Conservation (phyloP, 2,329 filamentous ascomycete species). For the Microcyclospora tardicrescens region DNA sequence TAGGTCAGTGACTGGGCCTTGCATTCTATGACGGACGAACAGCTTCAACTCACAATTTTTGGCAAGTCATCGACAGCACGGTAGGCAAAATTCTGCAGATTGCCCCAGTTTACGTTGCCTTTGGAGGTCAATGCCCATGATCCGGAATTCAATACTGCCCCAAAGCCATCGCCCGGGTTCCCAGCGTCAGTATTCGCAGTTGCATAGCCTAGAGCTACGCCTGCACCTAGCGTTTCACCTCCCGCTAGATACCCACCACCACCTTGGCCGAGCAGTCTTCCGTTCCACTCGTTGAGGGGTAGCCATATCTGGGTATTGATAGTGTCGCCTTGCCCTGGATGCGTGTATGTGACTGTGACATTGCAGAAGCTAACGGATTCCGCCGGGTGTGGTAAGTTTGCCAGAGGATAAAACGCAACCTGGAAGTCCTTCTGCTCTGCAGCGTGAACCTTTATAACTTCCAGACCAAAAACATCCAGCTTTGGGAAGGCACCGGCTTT, state of each 20-base stretch:
- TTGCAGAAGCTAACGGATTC: slow-evolving; percentile 18
- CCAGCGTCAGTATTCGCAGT: slow-evolving; percentile 18
- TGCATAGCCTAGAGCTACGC: slow-evolving; percentile 14
- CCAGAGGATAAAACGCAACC: not conserved
- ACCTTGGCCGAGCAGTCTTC: slow-evolving; percentile 18
- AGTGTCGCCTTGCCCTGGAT: slow-evolving; percentile 23
- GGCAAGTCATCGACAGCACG: slow-evolving; percentile 21
- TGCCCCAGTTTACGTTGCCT: slow-evolving; percentile 21
- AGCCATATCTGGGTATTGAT: slow-evolving; percentile 23
- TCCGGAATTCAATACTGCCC: slow-evolving; percentile 1
- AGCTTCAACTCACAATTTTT: slow-evolving; percentile 7
- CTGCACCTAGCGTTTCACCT: slow-evolving; percentile 22
- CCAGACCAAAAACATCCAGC: slow-evolving; percentile 3
- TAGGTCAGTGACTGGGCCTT: no score
- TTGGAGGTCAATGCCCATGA: slow-evolving; percentile 13
- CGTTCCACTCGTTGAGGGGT: slow-evolving; percentile 21
- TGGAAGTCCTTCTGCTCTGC: slow-evolving; percentile 1
- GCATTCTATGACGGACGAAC: no score
- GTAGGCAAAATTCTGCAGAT: slow-evolving; percentile 23
- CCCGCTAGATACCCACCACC: slow-evolving; percentile 21
- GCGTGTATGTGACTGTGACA: slow-evolving; percentile 26
- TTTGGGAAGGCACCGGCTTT: slow-evolving; percentile 1
- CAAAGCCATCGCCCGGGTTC: slow-evolving; percentile 4
- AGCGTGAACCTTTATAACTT: slow-evolving; percentile 1
- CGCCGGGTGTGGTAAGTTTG: not conserved